These are phyloP conservation scores for Urtica urens DNA, from an alignment of 306 rosid genomes.

Conservation along the genomic window DNA sequence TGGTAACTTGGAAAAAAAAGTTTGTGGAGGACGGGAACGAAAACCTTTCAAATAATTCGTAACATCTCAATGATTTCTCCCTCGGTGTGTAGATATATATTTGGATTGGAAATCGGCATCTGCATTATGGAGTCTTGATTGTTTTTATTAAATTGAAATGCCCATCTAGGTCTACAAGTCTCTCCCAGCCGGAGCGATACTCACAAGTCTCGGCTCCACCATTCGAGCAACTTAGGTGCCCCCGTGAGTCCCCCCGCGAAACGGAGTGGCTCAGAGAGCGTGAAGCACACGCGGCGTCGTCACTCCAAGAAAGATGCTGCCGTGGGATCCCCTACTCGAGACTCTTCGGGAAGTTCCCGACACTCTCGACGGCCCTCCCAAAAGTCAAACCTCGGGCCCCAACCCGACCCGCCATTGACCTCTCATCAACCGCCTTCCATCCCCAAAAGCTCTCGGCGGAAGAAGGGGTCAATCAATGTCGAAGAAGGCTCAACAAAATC, in stretches of 20 bases:
- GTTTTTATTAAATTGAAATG: not conserved
- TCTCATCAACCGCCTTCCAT: conserved; percentile 25
- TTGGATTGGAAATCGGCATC: not conserved
- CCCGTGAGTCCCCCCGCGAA: conserved; percentile 18
- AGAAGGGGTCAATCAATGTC: conserved; percentile 32
- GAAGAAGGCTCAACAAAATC: conserved; percentile 37
- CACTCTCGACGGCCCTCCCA: conserved; percentile 30
- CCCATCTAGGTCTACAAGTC: conserved; percentile 15
- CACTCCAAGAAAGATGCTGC: conserved; percentile 33
- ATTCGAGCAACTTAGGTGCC: conserved; percentile 15
- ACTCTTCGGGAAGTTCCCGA: conserved; percentile 30
- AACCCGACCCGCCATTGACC: conserved; percentile 16
- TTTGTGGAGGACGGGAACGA: too few relatives aligned
- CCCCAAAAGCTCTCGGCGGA: conserved; percentile 35
- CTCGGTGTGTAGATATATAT: not conserved
- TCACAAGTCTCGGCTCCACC: conserved; percentile 29
- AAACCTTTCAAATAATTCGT: too few relatives aligned
- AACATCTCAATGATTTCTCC: too few relatives aligned
- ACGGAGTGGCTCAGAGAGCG: conserved; percentile 17
- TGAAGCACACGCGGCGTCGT: conserved; percentile 36
- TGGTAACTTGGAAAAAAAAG: too few relatives aligned
- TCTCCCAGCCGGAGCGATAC: conserved; percentile 1
- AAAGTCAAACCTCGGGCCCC: conserved; percentile 21
- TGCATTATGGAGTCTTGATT: not conserved
- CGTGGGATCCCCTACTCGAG: conserved; percentile 22